These are phyloP conservation scores for Malassezia brasiliensis DNA, from an alignment of 1,284 basidiomycete species.

Conservation along the genomic window DNA sequence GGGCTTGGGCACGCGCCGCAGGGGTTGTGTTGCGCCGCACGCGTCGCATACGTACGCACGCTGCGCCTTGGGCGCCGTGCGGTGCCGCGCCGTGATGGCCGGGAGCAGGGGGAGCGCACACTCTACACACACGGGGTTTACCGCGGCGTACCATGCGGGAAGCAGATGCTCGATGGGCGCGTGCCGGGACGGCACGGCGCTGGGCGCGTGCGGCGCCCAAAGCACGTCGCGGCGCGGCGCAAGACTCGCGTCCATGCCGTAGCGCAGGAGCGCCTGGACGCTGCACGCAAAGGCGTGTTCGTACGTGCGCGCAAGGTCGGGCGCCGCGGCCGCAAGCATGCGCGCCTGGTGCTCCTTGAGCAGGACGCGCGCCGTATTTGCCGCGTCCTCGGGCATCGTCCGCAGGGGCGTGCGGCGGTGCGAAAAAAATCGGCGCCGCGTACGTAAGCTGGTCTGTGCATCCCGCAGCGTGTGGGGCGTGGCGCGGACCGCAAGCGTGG, in stretches of 20 bases:
- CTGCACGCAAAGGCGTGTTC: neutral
- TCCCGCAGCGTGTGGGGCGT: too few species aligned
- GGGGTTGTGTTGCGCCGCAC: too few species aligned
- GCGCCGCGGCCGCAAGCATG: neutral
- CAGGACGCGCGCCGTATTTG: neutral
- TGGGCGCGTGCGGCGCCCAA: neutral
- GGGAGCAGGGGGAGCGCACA: neutral
- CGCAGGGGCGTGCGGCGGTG: too few species aligned
- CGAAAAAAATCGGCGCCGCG: too few species aligned
- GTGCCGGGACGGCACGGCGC: too few species aligned
- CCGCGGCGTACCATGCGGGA: neutral
- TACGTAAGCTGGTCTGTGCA: too few species aligned
- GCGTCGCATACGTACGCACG: neutral
- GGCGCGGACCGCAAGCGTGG: too few species aligned
- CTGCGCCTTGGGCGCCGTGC: neutral
- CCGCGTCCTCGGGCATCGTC: neutral
- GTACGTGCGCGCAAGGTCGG: neutral
- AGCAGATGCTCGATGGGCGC: neutral
- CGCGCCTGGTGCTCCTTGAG: conserved; percentile 2
- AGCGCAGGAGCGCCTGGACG: neutral
- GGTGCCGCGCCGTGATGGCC: neutral
- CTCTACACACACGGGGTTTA: neutral
- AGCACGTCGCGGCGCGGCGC: neutral
- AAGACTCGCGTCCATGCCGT: neutral
- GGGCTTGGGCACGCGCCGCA: neutral